These are phyloP conservation scores for Emericellopsis terricola DNA, from an alignment of 495 filamentous ascomycete genomes.

Conservation along the genomic window DNA sequence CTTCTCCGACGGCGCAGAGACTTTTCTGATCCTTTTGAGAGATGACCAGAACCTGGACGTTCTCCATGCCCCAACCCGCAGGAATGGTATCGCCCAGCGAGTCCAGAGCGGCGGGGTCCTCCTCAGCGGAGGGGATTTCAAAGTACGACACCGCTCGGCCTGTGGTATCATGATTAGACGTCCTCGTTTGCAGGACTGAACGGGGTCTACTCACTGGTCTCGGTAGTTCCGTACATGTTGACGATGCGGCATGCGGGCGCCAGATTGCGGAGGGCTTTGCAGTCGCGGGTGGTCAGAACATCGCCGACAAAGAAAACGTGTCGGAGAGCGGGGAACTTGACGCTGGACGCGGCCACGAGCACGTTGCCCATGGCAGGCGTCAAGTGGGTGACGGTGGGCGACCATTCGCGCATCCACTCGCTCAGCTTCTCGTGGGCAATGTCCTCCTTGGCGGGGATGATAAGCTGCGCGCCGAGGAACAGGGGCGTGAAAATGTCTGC, in stretches of 20 bases:
- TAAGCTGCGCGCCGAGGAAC: conserved; percentile 51
- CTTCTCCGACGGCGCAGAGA: conserved; percentile 50
- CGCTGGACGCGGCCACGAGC: conserved; percentile 51
- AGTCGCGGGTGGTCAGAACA: conserved; percentile 59
- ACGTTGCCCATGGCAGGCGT: conserved; percentile 79
- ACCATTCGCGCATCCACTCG: conserved; percentile 59
- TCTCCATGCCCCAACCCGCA: conserved; percentile 59
- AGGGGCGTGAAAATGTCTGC: conserved; percentile 72
- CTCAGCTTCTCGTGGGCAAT: conserved; percentile 62
- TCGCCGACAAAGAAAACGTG: conserved; percentile 74
- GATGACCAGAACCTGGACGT: conserved; percentile 67
- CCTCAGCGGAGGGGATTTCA: conserved; percentile 44
- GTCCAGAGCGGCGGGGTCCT: conserved; percentile 42
- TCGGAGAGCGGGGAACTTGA: conserved; percentile 50
- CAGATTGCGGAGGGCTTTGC: conserved; percentile 45
- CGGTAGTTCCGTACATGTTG: conserved; percentile 72
- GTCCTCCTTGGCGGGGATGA: conserved; percentile 55
- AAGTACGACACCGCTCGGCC: conserved; percentile 61
- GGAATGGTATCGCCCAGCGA: conserved; percentile 53
- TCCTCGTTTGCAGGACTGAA: too few relatives aligned
- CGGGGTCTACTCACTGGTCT: too few relatives aligned
- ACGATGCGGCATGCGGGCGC: conserved; percentile 54
- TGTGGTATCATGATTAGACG: too few relatives aligned
- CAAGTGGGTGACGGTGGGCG: conserved; percentile 58
- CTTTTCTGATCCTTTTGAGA: conserved; percentile 45